These are phyloP conservation scores for Vanilla planifolia DNA, from an alignment of 106 monocot genomes.

Conservation along the genomic window DNA sequence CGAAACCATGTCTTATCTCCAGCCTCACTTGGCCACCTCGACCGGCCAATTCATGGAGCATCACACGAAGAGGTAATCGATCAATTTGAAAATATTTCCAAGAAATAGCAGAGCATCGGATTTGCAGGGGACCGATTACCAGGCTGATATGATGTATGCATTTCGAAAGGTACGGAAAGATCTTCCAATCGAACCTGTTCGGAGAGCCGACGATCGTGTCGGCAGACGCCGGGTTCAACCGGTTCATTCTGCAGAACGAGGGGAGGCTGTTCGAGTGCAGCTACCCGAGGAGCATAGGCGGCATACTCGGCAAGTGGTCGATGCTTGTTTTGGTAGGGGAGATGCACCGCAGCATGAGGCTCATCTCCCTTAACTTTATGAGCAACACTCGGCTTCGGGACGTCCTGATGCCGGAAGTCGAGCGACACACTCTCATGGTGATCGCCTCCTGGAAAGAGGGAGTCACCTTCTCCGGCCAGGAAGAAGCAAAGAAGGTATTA, in stretches of 20 bases:
- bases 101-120: no score
- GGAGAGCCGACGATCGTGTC: slow-evolving; percentile 74
- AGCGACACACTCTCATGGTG: slow-evolving; percentile 43
- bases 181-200: slow-evolving; percentile 56
- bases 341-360: slow-evolving; percentile 62
- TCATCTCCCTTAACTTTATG: slow-evolving; percentile 61
- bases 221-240: slow-evolving; percentile 62
- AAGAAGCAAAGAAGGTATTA: slow-evolving; percentile 66
- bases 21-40: slow-evolving; percentile 8
- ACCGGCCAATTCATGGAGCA: slow-evolving; percentile 21
- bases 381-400: slow-evolving; percentile 29
- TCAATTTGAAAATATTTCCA: no score
- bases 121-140: no score
- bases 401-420: slow-evolving; percentile 50
- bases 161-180: slow-evolving; percentile 81
- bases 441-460: slow-evolving; percentile 36
- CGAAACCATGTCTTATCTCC: slow-evolving; percentile 20
- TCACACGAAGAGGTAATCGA: slow-evolving; percentile 16
- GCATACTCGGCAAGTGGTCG: slow-evolving; percentile 77
- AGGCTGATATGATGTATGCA: no score
- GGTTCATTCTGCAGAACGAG: slow-evolving; percentile 67
- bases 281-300: slow-evolving; percentile 74
- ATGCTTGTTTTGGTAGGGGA: slow-evolving; percentile 76
- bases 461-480: slow-evolving; percentile 45
- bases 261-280: slow-evolving; percentile 70